A percentile compares a stretch with the other conserved stretches of the same genome.
Conservation (phyloP, 2,329 filamentous ascomycete species). For the Colletotrichum lentis region DNA sequence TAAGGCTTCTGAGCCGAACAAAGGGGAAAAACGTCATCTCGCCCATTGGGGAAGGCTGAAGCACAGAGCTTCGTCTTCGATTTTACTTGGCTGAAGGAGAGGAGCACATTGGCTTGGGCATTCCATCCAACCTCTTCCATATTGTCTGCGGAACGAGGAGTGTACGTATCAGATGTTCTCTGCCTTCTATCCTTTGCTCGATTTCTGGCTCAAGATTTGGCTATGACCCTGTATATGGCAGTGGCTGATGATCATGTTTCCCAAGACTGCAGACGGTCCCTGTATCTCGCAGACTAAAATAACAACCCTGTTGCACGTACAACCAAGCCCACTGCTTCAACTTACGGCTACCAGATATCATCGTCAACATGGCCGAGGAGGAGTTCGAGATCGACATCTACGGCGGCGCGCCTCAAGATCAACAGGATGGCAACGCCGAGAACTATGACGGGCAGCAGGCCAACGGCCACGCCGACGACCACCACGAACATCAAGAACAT, state of each 20-base stretch:
- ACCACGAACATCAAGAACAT: conserved; percentile 48
- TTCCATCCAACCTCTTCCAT: conserved; percentile 39
- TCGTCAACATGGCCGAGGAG: conserved; percentile 69
- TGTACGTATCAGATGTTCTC: conserved; percentile 64
- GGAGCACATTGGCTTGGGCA: conserved; percentile 31
- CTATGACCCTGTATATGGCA: conserved; percentile 35
- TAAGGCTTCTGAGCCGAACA: conserved; percentile 38
- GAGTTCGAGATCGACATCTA: conserved; percentile 79
- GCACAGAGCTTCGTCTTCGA: conserved; percentile 72
- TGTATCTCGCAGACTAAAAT: conserved; percentile 48
- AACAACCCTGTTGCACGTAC: conserved; percentile 37
- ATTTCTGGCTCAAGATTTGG: conserved; percentile 28
- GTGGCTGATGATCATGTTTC: conserved; percentile 37
- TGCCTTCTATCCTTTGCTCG: conserved; percentile 43
- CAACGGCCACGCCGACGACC: conserved; percentile 46
- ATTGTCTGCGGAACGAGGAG: conserved; percentile 48
- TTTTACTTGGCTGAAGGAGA: conserved; percentile 45
- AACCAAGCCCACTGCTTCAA: conserved; percentile 28
- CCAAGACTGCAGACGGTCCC: conserved; percentile 49
- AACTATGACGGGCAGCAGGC: conserved; percentile 43
- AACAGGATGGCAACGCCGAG: conserved; percentile 51
- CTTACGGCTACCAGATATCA: conserved; percentile 31
- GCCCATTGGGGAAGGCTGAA: conserved; percentile 49
- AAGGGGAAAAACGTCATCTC: conserved; percentile 24
- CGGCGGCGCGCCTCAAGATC: conserved; percentile 61